Evolutionary conservation across 352 stramenopile genomes (phyloP).

Genomic region (Globisporangium recalcitrans): DNA sequence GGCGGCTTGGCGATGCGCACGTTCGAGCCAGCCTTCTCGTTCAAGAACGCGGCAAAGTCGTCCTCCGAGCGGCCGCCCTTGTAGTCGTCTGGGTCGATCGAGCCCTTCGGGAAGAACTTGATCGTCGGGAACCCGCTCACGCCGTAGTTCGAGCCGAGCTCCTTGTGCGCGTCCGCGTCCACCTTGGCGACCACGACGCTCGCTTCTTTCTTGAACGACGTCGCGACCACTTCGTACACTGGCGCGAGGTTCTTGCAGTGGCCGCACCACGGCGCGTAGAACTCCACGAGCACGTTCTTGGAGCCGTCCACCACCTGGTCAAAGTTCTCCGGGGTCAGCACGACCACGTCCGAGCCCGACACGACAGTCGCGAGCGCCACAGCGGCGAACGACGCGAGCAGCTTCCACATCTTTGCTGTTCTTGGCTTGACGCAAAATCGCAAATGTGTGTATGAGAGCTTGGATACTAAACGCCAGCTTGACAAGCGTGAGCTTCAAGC

Average conservation of each 20-base stretch:
- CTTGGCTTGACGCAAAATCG: not conserved
- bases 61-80: conserved; percentile 77
- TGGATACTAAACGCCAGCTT: not conserved
- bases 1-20: conserved; percentile 66
- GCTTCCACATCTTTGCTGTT: conserved; percentile 43
- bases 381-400: conserved; percentile 36
- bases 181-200: conserved; percentile 86
- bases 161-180: conserved; percentile 86
- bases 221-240: conserved; percentile 81
- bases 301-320: conserved; percentile 76
- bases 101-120: conserved; percentile 87
- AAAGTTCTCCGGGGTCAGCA: conserved; percentile 82
- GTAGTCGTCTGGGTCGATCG: conserved; percentile 82
- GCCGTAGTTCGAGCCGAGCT: conserved; percentile 76
- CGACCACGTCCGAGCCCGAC: conserved; percentile 64
- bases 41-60: conserved; percentile 75
- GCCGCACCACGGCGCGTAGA: conserved; percentile 80
- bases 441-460: not conserved
- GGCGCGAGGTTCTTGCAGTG: conserved; percentile 74
- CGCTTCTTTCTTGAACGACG: conserved; percentile 80
- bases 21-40: conserved; percentile 68
- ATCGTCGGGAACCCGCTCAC: conserved; percentile 92
- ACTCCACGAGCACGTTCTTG: conserved; percentile 82
- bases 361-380: conserved; percentile 45
- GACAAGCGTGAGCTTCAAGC: not conserved